Percentiles rank a stretch among this genome's conserved stretches.
Conservation (phyloP, 2,329 filamentous ascomycete species). For the Cercospora zeae-maydis region DNA sequence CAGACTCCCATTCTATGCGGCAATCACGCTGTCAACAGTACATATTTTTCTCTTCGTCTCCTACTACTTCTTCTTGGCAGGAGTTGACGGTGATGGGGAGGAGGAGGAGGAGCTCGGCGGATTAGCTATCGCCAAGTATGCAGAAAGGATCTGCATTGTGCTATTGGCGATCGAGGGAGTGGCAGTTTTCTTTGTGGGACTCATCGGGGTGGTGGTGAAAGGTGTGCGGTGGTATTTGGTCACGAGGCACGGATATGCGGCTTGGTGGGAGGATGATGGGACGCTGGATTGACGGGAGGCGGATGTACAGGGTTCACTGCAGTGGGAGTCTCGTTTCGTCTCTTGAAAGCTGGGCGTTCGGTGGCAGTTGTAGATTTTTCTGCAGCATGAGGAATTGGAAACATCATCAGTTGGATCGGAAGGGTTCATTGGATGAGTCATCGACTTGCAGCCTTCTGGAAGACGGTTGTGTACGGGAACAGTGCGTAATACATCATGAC, state of each 20-base stretch:
- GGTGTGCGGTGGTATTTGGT: background rate
- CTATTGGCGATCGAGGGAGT: background rate
- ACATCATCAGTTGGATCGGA: too few relatives aligned
- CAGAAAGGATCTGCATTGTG: background rate
- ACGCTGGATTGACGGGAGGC: background rate
- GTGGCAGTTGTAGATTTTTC: too few relatives aligned
- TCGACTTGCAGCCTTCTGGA: too few relatives aligned
- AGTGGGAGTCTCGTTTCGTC: background rate
- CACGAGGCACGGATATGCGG: background rate
- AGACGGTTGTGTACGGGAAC: too few relatives aligned
- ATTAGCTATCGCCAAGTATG: background rate
- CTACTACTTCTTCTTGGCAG: background rate
- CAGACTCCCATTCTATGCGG: background rate
- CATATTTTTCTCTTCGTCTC: background rate
- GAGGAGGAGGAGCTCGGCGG: background rate
- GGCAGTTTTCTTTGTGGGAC: background rate
- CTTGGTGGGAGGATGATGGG: background rate
- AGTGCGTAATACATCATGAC: too few relatives aligned
- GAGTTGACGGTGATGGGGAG: too few relatives aligned
- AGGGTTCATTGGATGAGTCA: too few relatives aligned
- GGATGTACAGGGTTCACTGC: too few relatives aligned
- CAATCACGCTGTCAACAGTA: background rate
- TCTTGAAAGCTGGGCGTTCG: background rate
- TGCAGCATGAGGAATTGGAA: too few relatives aligned
- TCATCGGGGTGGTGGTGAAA: background rate